Conservation (phyloP, 1,284 basidiomycete species). For the Flammula alnicola region DNA sequence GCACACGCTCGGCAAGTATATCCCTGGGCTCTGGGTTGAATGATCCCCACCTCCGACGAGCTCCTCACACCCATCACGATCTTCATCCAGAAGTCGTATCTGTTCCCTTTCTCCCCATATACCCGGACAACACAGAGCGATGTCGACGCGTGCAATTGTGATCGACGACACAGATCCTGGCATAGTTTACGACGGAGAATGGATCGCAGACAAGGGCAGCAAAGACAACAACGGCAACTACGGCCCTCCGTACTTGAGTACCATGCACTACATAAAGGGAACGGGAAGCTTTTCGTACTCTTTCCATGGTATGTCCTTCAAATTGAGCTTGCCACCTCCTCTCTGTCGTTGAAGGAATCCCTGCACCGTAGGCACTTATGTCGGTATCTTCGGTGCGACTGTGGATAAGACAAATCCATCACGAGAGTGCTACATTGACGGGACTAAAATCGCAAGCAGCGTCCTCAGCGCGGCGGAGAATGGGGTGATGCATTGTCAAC, state of each 20-base stretch:
- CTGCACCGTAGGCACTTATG: background rate
- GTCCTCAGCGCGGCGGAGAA: conserved; percentile 19
- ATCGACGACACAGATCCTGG: conserved; percentile 10
- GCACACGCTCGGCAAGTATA: too few species aligned
- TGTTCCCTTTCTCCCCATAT: too few species aligned
- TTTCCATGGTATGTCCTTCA: conserved; percentile 4
- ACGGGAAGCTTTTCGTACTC: conserved; percentile 6
- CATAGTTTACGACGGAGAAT: conserved; percentile 6
- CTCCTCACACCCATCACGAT: too few species aligned
- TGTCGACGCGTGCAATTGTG: too few species aligned
- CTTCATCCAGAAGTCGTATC: too few species aligned
- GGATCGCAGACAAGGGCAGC: conserved; percentile 2
- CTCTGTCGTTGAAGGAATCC: background rate
- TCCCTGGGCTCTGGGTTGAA: too few species aligned
- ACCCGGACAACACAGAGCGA: too few species aligned
- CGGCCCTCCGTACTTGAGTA: conserved; percentile 10
- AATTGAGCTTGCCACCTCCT: background rate
- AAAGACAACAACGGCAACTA: conserved; percentile 7
- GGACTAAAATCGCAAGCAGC: conserved; percentile 20
- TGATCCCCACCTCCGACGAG: too few species aligned
- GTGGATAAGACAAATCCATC: conserved; percentile 22
- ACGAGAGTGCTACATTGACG: conserved; percentile 32
- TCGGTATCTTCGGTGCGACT: too few species aligned
- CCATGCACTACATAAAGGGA: conserved; percentile 9
- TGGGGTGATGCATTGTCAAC: conserved; percentile 25